These are phyloP conservation scores for Dalechampia spathulata DNA, from an alignment of 441 rosid genomes.

Conservation along the genomic window DNA sequence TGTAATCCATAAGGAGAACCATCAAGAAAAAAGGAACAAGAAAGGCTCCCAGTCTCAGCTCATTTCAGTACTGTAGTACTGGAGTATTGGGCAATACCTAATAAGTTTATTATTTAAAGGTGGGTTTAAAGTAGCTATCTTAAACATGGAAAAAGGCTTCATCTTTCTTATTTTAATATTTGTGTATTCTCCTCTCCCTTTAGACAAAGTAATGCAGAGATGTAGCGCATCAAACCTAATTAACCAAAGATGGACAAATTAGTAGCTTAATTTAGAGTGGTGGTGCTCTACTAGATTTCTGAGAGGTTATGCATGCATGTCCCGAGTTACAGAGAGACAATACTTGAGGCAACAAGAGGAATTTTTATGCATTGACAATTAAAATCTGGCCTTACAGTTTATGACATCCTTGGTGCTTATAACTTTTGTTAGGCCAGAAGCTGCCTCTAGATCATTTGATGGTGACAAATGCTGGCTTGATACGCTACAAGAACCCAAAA, in stretches of 20 bases:
- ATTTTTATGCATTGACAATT: background rate
- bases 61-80: background rate
- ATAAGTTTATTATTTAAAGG: background rate
- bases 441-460: constrained; percentile 24
- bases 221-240: background rate
- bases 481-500: constrained; percentile 30
- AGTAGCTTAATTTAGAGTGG: background rate
- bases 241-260: background rate
- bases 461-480: constrained; percentile 14
- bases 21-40: background rate
- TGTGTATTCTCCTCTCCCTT: background rate
- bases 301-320: background rate
- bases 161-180: background rate
- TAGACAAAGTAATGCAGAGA: background rate
- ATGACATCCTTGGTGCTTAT: constrained; percentile 16
- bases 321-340: no score
- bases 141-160: background rate
- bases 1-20: no score
- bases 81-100: background rate
- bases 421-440: constrained; percentile 24
- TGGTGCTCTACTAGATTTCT: background rate
- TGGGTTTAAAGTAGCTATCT: background rate
- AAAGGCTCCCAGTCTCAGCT: background rate
- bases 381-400: constrained; percentile 28
- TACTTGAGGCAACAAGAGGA: constrained; percentile 3